Base-by-base conservation (phyloP, 1,284 basidiomycete genomes). In the Trichosporon inkin region DNA sequence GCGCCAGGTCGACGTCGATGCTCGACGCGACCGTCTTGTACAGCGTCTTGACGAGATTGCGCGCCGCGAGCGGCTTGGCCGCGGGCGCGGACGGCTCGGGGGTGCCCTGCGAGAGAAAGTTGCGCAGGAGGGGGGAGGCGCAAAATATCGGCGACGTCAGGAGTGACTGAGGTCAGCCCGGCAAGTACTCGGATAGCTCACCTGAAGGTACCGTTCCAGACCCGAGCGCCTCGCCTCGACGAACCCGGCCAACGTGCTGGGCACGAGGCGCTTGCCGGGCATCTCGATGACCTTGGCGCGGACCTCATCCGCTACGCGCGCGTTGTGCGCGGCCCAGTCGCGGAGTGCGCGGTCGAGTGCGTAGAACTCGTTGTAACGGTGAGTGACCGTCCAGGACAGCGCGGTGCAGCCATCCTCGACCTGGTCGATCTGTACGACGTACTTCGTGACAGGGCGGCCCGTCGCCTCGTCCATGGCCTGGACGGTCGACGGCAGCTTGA, bases 291-390 rank as follows among this genome's bases (percentile, higher is more conserved):
- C 17, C 7, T 37, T 44, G 36, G 44, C 24, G n/a, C 40, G 39
- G 28, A 52, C 39, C 16, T 20, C 22, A 10, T 49, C 38, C 14
- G 16, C 44, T 4, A 19, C 44, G 6, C 16, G 24, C 7, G 28
- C 36, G 13, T 34, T 17, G 10, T 22, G 37, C 1, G 35, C 55
- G 10, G 67, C 72, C 70, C 68, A 71, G 3, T 75, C 75, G 37
- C 62, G 85, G 52, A 99, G 78, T 60, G 86, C 85, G 67, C 86
- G 88, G 73, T 97, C 90, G 82, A 97, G 86, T 56, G 84, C 86
- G 69, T 88, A 84, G 75, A 99, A 99, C 73, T 98, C 94, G 74
- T 92, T 96, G 75, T 96, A 99, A 62, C 95, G 81, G 65, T 93
- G 81, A 5, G 90, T 87, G 2, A 97, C 88, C 24, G 92, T 87